Evolutionary conservation across 2,329 filamentous ascomycete species (phyloP), one percentile per base, ranked within the genome.

Genomic region (Nemania abortiva): DNA sequence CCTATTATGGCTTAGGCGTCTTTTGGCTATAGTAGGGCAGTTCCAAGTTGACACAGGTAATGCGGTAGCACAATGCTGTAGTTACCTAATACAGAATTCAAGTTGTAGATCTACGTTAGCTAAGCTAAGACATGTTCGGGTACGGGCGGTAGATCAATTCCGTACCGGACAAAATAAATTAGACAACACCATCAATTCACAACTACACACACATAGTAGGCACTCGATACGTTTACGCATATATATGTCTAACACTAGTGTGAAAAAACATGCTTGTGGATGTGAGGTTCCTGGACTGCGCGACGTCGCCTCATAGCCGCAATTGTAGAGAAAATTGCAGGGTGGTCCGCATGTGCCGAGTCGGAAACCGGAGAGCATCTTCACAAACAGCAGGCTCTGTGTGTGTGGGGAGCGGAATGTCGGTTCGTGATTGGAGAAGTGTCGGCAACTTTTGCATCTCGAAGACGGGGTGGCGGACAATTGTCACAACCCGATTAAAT

Each of bases 401-500:
- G 49, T 54, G 59, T 61, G 58, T 37, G 42, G 42, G 59, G 50
- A 9, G 29, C 79, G 54, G 58, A 47, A 20, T 45, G 45, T 67
- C 54, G 59, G 53, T 54, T 42, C 10, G 11, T 39, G 20, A n/a
- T 6, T 45, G 13, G 45, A 63, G 54, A 22, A 24, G 22, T 10
- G 9, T 61, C 50, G 50, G 56, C 13, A 18, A 42, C n/a, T 45
- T 64, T 59, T 56, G n/a, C 2, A 20, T 29, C 9, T 11, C 37
- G 31, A 45, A 15, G 31, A 58, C 65, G 68, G 68, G 68, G 39
- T 58, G 52, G 45, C 68, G 68, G 68, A 63, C 34, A 61, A 52
- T 68, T 68, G 65, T 20, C 53, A 54, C 52, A 68, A 55, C 61
- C 68, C 68, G 68, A 70, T 57, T 45, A 50, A 61, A 54, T 53